Base-by-base conservation (phyloP, 345 rosid genomes). In the Carallia brachiata region DNA sequence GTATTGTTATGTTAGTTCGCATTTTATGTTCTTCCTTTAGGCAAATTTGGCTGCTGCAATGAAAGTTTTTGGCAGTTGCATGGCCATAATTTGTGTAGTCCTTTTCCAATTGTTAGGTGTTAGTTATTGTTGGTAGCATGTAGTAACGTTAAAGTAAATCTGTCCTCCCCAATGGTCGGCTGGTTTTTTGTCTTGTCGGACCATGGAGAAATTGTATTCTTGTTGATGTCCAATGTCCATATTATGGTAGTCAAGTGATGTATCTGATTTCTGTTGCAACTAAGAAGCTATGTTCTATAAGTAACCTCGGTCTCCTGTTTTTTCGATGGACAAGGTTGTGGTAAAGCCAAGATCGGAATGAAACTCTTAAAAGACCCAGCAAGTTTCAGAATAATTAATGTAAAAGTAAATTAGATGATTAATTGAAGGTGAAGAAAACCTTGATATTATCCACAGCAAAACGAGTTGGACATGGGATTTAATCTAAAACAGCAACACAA, bases 141-240 rank as follows among this genome's bases (percentile, higher is more conserved):
- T 64, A 72, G 44, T 57, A 23, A 0, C 23, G 37, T 44, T 15
- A 63, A 47, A 7, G 9, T 52, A 32, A 48, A 34, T 4, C 36
- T 71, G 77, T 79, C 68, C 54, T 57, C 65, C 16, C 1, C 37
- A 48, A 40, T 70, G 83, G 73, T 18, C 72, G 44, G 81, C 83
- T 72, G 66, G 74, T 69, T 31, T 69, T 82, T 82, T 57, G 31
- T 73, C 82, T 65, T 62, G 85, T 75, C 69, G 44, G 65, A 2
- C 62, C 66, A 27, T 67, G 77, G 61, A 16, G 61, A 31, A 52
- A 31, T 31, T 55, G 47, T 47, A 19, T 44, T 9, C 13, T 71
- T 40, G 30, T 57, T 65, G 23, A 17, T 64, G 75, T 64, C 15
- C 50, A 56, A 12, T 12, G 50, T 44, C 1, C 17, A 44, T 44